phyloP scores from a whole-genome alignment of 1,139 yeast species.

The Chernovozyma sophiae-reginae region DNA sequence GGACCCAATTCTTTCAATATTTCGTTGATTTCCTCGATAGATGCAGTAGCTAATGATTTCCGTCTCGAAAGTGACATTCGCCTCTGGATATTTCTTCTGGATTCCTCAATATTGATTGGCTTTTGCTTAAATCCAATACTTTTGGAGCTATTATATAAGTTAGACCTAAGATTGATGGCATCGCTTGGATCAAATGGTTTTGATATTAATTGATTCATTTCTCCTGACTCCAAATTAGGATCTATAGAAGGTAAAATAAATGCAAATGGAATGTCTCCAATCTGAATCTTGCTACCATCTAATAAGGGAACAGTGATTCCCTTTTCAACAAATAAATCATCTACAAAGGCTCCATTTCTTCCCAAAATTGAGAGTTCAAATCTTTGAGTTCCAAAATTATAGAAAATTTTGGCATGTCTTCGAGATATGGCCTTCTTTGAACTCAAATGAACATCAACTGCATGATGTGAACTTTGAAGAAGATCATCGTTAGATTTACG shows the following conservation, averaged over 20 bases:
- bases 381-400: slow-evolving; percentile 90
- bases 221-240: slow-evolving; percentile 20
- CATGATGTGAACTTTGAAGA: slow-evolving; percentile 44
- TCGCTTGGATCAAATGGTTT: slow-evolving; percentile 50
- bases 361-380: slow-evolving; percentile 90
- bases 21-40: slow-evolving; percentile 39
- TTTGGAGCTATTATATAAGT: slow-evolving; percentile 26
- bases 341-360: slow-evolving; percentile 93
- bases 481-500: slow-evolving; percentile 75
- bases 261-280: slow-evolving; percentile 85
- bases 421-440: slow-evolving; percentile 88
- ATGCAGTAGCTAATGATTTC: slow-evolving; percentile 37
- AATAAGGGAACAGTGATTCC: slow-evolving; percentile 84
- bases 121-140: slow-evolving; percentile 1
- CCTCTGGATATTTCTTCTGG: slow-evolving; percentile 12
- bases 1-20: slow-evolving; percentile 38
- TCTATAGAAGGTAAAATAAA: slow-evolving; percentile 70
- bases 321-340: slow-evolving; percentile 79
- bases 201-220: slow-evolving; percentile 13
- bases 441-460: slow-evolving; percentile 89
- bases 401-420: slow-evolving; percentile 89
- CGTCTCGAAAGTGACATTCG: slow-evolving; percentile 36
- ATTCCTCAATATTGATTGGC: slow-evolving; percentile 5
- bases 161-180: slow-evolving; percentile 49
- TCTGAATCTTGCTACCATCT: slow-evolving; percentile 82